phyloP scores from a whole-genome alignment of 306 rosid species.

The Bauhinia variegata region DNA sequence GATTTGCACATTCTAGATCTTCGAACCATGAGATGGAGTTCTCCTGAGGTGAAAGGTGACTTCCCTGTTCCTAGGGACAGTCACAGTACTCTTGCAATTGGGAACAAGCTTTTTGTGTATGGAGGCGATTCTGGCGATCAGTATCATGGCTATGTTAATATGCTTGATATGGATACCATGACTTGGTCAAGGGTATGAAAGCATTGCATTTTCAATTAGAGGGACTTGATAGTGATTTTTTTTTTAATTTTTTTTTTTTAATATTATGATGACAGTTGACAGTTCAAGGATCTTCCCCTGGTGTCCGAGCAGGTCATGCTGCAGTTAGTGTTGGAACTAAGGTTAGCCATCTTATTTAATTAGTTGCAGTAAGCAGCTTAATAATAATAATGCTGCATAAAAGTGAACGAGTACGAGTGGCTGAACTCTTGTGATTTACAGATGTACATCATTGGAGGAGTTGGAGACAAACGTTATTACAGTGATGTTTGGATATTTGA shows the following conservation, averaged over 20 bases:
- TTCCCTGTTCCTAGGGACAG: slow-evolving; percentile 92
- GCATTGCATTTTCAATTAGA: slow-evolving; percentile 15
- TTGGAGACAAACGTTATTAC: slow-evolving; percentile 85
- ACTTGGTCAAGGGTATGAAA: slow-evolving; percentile 85
- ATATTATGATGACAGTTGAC: slow-evolving; percentile 57
- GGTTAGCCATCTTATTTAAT: slow-evolving; percentile 49
- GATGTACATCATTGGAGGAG: slow-evolving; percentile 90
- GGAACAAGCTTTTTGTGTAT: slow-evolving; percentile 79
- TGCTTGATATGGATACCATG: slow-evolving; percentile 79
- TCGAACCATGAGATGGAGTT: slow-evolving; percentile 76
- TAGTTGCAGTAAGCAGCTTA: neutral
- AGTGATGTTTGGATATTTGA: slow-evolving; percentile 91
- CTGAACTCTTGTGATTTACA: slow-evolving; percentile 38
- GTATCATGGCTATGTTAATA: slow-evolving; percentile 73
- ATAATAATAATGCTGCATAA: too few relatives aligned
- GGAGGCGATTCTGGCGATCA: slow-evolving; percentile 95
- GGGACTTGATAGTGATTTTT: slow-evolving; percentile 12
- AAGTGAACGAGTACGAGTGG: too few relatives aligned
- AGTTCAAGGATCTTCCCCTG: slow-evolving; percentile 88
- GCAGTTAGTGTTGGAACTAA: slow-evolving; percentile 77
- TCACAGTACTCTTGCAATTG: slow-evolving; percentile 71
- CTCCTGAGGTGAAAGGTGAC: slow-evolving; percentile 68
- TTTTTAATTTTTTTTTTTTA: neutral
- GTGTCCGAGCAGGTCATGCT: slow-evolving; percentile 91
- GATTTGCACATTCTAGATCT: slow-evolving; percentile 84